phyloP scores from a whole-genome alignment of 176 grass and related monocot species.

The Raddia guianensis region DNA sequence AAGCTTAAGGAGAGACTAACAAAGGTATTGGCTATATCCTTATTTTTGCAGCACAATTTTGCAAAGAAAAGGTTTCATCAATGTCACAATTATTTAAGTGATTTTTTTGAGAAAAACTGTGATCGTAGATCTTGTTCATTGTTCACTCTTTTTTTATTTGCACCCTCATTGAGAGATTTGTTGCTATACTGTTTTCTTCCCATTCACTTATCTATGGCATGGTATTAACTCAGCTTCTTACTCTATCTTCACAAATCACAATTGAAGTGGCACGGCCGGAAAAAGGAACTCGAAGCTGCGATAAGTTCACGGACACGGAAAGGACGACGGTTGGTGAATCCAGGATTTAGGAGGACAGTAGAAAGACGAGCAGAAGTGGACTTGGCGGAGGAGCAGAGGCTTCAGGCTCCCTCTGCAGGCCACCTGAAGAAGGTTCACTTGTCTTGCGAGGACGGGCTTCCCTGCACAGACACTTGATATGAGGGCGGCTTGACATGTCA shows the following conservation, averaged over 20 bases:
- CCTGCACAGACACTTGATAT: not conserved
- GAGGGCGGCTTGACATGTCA: not conserved
- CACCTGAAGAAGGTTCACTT: constrained; percentile 11
- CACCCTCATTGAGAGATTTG: not conserved
- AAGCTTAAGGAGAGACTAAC: constrained; percentile 74
- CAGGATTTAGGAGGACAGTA: not conserved
- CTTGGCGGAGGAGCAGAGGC: not conserved
- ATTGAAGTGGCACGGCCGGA: constrained; percentile 44
- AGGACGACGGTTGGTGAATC: not conserved
- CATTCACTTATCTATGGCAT: not conserved
- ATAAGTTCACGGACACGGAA: constrained; percentile 35
- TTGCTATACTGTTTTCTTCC: not conserved
- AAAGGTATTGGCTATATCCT: constrained; percentile 59
- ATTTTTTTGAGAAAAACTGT: not conserved
- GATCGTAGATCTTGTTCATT: not conserved
- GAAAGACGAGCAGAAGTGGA: not conserved
- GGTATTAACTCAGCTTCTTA: not conserved
- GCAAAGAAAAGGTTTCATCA: not conserved
- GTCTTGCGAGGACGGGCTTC: constrained; percentile 21
- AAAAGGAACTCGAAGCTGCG: constrained; percentile 45
- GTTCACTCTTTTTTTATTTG: not conserved
- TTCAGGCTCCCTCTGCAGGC: not conserved
- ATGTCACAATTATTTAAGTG: not conserved
- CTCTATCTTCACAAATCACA: constrained; percentile 10
- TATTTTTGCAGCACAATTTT: not conserved